Evolutionary conservation across 768 basidiomycete genomes (phyloP).

Genomic region (Boletus rubroflammeus): DNA sequence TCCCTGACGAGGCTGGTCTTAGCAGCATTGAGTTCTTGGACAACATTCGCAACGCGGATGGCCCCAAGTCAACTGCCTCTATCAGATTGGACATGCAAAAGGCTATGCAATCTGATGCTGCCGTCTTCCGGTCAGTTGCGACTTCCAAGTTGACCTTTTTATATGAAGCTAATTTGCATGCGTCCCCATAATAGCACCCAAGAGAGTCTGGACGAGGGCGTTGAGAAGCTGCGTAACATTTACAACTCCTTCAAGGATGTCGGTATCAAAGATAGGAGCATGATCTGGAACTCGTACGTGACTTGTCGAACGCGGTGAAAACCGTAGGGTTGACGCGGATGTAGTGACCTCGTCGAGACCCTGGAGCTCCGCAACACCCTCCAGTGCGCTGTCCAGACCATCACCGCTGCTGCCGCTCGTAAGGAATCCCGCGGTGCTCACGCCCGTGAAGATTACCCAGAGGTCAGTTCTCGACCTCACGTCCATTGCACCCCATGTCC

Average conservation of each 20-base stretch:
- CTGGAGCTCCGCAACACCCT: slow-evolving; percentile 94
- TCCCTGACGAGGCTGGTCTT: slow-evolving; percentile 83
- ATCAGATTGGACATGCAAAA: slow-evolving; percentile 97
- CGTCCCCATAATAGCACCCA: slow-evolving; percentile 61
- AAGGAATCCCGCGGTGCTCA: slow-evolving; percentile 99
- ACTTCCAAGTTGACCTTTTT: not conserved
- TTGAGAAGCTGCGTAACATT: slow-evolving; percentile 77
- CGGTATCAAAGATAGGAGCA: slow-evolving; percentile 95
- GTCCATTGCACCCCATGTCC: not conserved
- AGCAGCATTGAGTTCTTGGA: slow-evolving; percentile 85
- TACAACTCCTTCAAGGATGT: slow-evolving; percentile 89
- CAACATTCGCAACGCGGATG: slow-evolving; percentile 78
- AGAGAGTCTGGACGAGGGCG: slow-evolving; percentile 86
- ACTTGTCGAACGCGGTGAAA: not conserved
- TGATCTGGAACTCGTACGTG: slow-evolving; percentile 99
- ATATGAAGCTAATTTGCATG: slow-evolving; percentile 1
- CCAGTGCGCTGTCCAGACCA: slow-evolving; percentile 94
- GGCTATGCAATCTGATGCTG: slow-evolving; percentile 97
- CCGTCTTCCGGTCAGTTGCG: slow-evolving; percentile 77
- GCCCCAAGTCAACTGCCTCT: slow-evolving; percentile 81
- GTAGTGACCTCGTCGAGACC: slow-evolving; percentile 92
- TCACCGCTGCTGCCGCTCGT: slow-evolving; percentile 86
- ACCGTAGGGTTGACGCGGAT: slow-evolving; percentile 7
- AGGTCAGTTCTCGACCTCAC: slow-evolving; percentile 45
- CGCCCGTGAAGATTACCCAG: slow-evolving; percentile 97